Conservation (phyloP, 1,139 yeast species). For the Maudiozyma humilis region DNA sequence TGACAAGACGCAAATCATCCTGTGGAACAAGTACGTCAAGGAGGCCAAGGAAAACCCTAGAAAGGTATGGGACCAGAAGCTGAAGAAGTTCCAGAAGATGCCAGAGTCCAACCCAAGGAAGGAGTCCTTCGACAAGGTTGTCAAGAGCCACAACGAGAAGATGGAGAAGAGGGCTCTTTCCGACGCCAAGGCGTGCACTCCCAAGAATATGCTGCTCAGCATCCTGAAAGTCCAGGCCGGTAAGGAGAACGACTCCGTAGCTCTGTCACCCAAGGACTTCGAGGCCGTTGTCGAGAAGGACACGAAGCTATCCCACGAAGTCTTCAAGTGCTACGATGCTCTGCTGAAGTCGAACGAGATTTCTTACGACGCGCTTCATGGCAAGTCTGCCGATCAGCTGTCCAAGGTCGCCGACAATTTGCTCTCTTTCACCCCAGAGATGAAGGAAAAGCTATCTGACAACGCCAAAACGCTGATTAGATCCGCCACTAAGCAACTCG, state of each 20-base stretch:
- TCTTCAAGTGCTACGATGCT: conserved; percentile 22
- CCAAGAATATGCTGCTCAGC: conserved; percentile 21
- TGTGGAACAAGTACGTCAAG: conserved; percentile 67
- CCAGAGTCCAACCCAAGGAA: conserved; percentile 23
- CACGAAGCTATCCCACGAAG: conserved; percentile 16
- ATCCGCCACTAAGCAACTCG: conserved; percentile 19
- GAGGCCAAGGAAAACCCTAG: conserved; percentile 47
- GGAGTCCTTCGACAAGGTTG: conserved; percentile 18
- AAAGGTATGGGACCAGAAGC: conserved; percentile 47
- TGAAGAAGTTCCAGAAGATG: conserved; percentile 20
- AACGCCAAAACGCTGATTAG: conserved; percentile 19
- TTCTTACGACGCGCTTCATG: conserved; percentile 14
- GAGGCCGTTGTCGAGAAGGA: conserved; percentile 20
- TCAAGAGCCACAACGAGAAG: conserved; percentile 21
- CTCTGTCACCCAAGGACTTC: conserved; percentile 19
- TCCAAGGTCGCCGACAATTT: conserved; percentile 15
- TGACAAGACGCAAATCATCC: conserved; percentile 61
- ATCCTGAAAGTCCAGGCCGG: conserved; percentile 24
- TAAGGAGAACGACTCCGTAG: conserved; percentile 11
- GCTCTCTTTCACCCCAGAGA: conserved; percentile 20
- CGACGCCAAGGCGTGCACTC: conserved; percentile 26
- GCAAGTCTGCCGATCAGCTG: conserved; percentile 19
- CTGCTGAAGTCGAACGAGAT: conserved; percentile 19
- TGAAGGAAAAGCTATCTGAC: conserved; percentile 25
- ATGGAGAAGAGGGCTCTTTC: conserved; percentile 22